Percentiles rank a stretch among this genome's conserved stretches.
These are phyloP conservation scores for Cavenderia fasciculata DNA, from an alignment of 78 protist species.

Conservation along the genomic window DNA sequence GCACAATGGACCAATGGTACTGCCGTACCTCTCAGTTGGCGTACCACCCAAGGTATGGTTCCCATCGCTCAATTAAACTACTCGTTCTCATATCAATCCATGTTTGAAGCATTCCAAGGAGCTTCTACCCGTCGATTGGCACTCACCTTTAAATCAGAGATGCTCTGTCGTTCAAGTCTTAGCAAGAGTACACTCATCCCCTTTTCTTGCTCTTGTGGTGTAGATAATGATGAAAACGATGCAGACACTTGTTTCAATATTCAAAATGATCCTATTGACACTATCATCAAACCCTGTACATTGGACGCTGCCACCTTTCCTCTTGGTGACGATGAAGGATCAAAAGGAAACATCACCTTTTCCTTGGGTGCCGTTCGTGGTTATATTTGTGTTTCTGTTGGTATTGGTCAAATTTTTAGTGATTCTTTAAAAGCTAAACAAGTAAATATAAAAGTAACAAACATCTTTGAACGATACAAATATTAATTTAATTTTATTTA, in stretches of 20 bases:
- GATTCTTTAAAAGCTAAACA: constrained; percentile 3
- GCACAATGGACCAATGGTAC: constrained; percentile 5
- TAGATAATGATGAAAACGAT: neutral
- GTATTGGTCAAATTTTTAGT: constrained; percentile 13
- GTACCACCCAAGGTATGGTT: too few relatives aligned
- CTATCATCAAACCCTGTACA: neutral
- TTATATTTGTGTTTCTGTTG: constrained; percentile 6
- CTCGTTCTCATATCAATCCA: too few relatives aligned
- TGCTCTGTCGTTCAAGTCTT: constrained; percentile 16
- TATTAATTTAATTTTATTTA: too few relatives aligned
- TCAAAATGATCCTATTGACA: neutral
- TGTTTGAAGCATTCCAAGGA: too few relatives aligned
- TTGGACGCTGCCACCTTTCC: neutral
- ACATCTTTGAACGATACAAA: too few relatives aligned
- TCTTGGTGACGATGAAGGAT: too few relatives aligned
- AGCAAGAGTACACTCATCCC: constrained; percentile 2
- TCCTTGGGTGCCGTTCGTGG: neutral
- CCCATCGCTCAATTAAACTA: too few relatives aligned
- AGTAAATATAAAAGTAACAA: too few relatives aligned
- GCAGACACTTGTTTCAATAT: neutral
- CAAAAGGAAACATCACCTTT: neutral
- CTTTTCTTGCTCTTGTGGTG: constrained; percentile 16
- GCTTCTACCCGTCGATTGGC: neutral
- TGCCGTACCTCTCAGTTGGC: constrained; percentile 21
- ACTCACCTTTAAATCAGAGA: constrained; percentile 3